Evolutionary conservation across 192 early-diverging fungal species (phyloP), one percentile per base, ranked within the genome.

Genomic region (Podochytrium sp.): DNA sequence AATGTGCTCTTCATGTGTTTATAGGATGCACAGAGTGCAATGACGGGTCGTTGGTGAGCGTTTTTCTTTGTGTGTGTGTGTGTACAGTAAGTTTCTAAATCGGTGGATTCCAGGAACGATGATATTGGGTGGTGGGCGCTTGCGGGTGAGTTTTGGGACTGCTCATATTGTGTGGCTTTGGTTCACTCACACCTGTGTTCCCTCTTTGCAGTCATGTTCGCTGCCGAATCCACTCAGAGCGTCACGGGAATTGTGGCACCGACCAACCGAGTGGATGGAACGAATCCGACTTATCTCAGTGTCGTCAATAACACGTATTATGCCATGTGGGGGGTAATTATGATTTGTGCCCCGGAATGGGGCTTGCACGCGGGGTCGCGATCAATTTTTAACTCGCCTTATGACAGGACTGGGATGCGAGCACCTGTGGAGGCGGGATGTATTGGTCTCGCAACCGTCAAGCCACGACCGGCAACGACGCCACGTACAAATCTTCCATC

Each of bases 81-180:
- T 10, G 7, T 55, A 27, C 20, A 27, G 7, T 25, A 7, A 55
- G 7, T 23, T 6, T 20, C 30, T 7, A 23, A 55, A 23, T 55
- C 52, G 23, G 20, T 47, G 10, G 79, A 71, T 18, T 75, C 63
- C 38, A 80, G 80, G 80, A 82, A 82, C 49, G 81, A 83, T 55
- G 84, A 85, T 65, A 81, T 85, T 42, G 76, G 65, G 4, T 83
- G 81, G 84, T 85, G 80, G 83, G 80, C 65, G 2, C 33, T 82
- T 6, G 73, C 64, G 18, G 29, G 56, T 58, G n/a, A n/a, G n/a
- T n/a, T n/a, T n/a, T n/a, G n/a, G n/a, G n/a, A n/a, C n/a, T n/a
- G n/a, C n/a, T n/a, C n/a, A 25, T 16, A 58, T 16, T 30, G 12
- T 14, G 16, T 29, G 18, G 56, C 18, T 51, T 62, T 64, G 49